Evolutionary conservation across 2,329 filamentous ascomycete genomes (phyloP), one percentile per base, ranked within the genome.

Genomic region (Aspergillus sp.): DNA sequence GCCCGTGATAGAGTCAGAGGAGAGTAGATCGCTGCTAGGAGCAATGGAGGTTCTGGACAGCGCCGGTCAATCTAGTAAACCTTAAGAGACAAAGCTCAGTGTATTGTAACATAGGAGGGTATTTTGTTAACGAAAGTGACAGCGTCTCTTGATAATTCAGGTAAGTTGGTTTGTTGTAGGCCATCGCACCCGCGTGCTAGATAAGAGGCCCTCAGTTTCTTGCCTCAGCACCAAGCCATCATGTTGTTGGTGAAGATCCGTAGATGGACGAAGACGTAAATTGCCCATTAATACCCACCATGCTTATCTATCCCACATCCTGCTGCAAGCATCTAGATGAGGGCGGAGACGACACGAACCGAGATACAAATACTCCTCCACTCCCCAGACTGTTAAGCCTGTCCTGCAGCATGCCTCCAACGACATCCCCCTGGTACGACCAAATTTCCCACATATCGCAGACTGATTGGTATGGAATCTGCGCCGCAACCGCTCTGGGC

Each of bases 151-250:
- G 21, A 44, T 55, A 55, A 12, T 48, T 49, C 40, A 44, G 23
- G 8, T 21, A 37, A 33, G 45, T 50, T 41, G 19, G 50, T 55
- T 55, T 55, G 23, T 55, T 55, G 11, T 49, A 8, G 40, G 45
- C n/a, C 11, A 37, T 48, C 31, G 6, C 17, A 48, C 17, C 31
- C 6, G 17, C 27, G 7, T 48, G 46, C 27, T 48, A 1, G 45
- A 2, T 35, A 48, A 48, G 47, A 17, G 35, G n/a, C 44, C 23
- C 44, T 55, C n/a, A 50, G 52, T 55, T 55, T 55, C 52, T 55
- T 43, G 37, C 23, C 52, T 21, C 44, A 33, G 46, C 46, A 27
- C 46, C 47, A 27, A 55, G 27, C 15, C 46, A 39, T 40, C 15
- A 43, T 56, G 27, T 50, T 24, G 6, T 24, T 19, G 19, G 19